phyloP scores from a whole-genome alignment of 2,329 filamentous ascomycete genomes.

The Fusarium succisae region DNA sequence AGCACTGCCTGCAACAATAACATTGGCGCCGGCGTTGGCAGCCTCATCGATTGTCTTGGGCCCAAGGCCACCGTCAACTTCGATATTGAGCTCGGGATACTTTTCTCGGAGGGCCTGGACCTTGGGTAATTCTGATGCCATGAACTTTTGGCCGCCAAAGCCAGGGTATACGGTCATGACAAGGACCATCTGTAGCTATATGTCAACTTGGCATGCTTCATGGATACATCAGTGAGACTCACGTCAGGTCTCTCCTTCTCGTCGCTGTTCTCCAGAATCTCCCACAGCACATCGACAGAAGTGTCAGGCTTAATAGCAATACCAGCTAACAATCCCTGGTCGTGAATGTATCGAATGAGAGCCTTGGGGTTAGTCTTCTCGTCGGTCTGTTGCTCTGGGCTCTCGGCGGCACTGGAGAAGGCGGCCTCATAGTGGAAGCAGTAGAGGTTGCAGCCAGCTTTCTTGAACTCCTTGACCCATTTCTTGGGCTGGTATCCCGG shows the following conservation, averaged over 20 bases:
- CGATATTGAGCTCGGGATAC: conserved; percentile 95
- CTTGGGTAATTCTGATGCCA: conserved; percentile 95
- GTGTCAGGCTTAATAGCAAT: conserved; percentile 97
- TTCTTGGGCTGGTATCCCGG: conserved; percentile 78
- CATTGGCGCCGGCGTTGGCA: conserved; percentile 94
- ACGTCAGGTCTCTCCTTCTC: conserved; percentile 88
- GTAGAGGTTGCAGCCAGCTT: conserved; percentile 96
- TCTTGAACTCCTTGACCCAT: conserved; percentile 96
- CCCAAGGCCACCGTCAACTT: conserved; percentile 93
- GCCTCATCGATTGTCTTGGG: conserved; percentile 91
- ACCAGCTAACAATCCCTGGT: conserved; percentile 86
- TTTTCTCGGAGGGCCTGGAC: conserved; percentile 82
- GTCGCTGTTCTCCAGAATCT: conserved; percentile 79
- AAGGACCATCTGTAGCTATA: conserved; percentile 81
- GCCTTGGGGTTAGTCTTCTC: conserved; percentile 82
- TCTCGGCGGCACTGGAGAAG: conserved; percentile 85
- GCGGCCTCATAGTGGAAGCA: conserved; percentile 99
- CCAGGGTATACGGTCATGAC: conserved; percentile 98
- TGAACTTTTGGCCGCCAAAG: conserved; percentile 98
- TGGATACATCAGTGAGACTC: conserved; percentile 51
- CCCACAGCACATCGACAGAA: conserved; percentile 89
- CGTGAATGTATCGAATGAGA: conserved; percentile 90
- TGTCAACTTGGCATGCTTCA: conserved; percentile 14
- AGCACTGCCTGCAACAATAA: conserved; percentile 96
- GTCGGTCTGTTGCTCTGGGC: conserved; percentile 74